Percentiles rank a stretch among this genome's conserved stretches.
Evolutionary conservation across 2,329 filamentous ascomycete genomes (phyloP).

Genomic region (Pseudogymnoascus sp.): DNA sequence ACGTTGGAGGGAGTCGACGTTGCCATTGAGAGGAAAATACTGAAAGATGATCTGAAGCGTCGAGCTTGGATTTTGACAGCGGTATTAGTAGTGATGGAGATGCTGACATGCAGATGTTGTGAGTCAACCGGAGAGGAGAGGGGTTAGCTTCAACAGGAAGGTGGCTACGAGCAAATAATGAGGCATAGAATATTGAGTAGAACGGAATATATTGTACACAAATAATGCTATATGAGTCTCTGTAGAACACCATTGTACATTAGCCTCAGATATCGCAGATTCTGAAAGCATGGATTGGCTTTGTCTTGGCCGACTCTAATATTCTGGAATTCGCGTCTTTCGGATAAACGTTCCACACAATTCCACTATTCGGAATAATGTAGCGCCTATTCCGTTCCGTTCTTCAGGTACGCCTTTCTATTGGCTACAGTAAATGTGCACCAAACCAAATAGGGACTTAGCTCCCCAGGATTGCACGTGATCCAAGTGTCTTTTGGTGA

Average conservation of each 20-base stretch:
- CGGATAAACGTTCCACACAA: not conserved
- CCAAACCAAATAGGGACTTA: not conserved
- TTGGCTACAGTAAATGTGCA: not conserved
- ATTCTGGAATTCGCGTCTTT: not conserved
- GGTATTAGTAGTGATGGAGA: not conserved
- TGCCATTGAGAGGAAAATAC: not conserved
- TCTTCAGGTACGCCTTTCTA: not conserved
- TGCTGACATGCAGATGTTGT: not conserved
- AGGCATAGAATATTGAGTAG: not conserved
- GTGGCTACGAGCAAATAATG: not conserved
- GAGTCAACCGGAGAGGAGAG: not conserved
- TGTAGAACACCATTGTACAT: not conserved
- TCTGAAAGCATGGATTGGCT: not conserved
- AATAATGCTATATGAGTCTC: not conserved
- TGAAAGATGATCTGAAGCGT: not conserved
- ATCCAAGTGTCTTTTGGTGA: not conserved
- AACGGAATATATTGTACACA: not conserved
- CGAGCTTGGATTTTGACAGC: not conserved
- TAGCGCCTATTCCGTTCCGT: conserved; percentile 5
- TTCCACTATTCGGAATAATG: conserved; percentile 3
- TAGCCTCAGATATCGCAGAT: not conserved
- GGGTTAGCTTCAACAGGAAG: not conserved
- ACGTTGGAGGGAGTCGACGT: not conserved
- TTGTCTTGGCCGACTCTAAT: not conserved
- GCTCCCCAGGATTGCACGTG: not conserved